Percentiles rank a stretch among this genome's conserved stretches.
Conservation (phyloP, 371 early-diverging fungal species). For the Mortierella sp. region DNA sequence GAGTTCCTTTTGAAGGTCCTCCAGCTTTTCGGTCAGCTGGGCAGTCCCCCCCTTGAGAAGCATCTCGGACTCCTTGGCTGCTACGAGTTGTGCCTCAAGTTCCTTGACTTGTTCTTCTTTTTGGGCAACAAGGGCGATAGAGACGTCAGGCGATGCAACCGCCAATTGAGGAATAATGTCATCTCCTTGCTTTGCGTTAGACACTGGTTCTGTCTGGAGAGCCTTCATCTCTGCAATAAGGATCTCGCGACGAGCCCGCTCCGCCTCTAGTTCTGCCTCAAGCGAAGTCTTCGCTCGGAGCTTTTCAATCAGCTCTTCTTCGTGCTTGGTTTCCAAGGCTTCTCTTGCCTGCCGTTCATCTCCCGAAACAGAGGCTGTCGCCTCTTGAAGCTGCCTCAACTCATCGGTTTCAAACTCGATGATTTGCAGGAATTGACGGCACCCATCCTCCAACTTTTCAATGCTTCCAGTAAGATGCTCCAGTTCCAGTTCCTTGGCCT, state of each 20-base stretch:
- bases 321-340: slow-evolving; percentile 13
- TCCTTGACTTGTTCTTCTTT: neutral
- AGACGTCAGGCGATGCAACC: neutral
- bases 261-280: slow-evolving; percentile 36
- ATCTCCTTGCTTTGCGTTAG: slow-evolving; percentile 13
- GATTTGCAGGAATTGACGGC: slow-evolving; percentile 47
- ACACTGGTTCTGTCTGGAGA: slow-evolving; percentile 7
- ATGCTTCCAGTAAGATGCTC: slow-evolving; percentile 44
- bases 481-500: slow-evolving; percentile 55
- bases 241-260: slow-evolving; percentile 15
- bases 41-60: slow-evolving; percentile 22
- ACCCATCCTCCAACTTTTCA: slow-evolving; percentile 43
- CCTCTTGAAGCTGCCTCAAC: slow-evolving; percentile 28
- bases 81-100: slow-evolving; percentile 18
- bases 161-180: slow-evolving; percentile 16
- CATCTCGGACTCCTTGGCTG: slow-evolving; percentile 26
- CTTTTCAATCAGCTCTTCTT: slow-evolving; percentile 22
- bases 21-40: slow-evolving; percentile 24
- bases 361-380: slow-evolving; percentile 7
- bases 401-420: slow-evolving; percentile 54
- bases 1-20: slow-evolving; percentile 22
- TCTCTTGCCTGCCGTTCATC: slow-evolving; percentile 14
- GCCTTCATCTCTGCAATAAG: slow-evolving; percentile 14
- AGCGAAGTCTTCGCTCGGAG: slow-evolving; percentile 46
- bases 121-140: neutral